Evolutionary conservation across 73 alveolate genomes (phyloP).

Genomic region (Effrenium voratum): DNA sequence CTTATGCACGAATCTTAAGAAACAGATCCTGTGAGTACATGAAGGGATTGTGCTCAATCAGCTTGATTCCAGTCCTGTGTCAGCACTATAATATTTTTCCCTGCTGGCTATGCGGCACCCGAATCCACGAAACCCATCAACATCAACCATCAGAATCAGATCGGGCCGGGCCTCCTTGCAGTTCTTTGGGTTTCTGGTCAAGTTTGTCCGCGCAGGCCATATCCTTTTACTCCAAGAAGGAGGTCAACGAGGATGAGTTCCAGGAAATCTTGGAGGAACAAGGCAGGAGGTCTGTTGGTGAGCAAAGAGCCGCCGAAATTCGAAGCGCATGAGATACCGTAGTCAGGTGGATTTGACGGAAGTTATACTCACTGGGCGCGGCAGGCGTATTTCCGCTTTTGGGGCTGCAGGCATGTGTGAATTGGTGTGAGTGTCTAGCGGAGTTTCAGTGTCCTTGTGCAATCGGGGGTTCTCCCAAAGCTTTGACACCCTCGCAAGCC

Average conservation of each 20-base stretch:
- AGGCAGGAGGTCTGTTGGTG: not conserved
- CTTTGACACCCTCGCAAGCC: not conserved
- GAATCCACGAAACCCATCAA: too few species aligned
- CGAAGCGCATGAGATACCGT: not conserved
- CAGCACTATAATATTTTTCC: too few species aligned
- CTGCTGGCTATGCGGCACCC: too few species aligned
- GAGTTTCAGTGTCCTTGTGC: not conserved
- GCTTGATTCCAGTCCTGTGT: too few species aligned
- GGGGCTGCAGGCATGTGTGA: not conserved
- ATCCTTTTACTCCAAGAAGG: conserved; percentile 27
- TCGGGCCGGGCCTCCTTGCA: too few species aligned
- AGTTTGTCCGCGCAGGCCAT: conserved; percentile 40
- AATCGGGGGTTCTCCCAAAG: not conserved
- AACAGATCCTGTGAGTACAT: too few species aligned
- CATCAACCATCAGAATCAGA: too few species aligned
- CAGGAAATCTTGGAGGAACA: conserved; percentile 85
- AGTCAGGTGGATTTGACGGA: not conserved
- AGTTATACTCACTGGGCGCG: not conserved
- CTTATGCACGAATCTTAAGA: too few species aligned
- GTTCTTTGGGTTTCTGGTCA: too few species aligned
- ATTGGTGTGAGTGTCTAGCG: not conserved
- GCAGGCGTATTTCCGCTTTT: not conserved
- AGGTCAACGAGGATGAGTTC: conserved; percentile 64
- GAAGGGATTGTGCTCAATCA: too few species aligned
- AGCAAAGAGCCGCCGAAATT: not conserved